A percentile compares a stretch with the other conserved stretches of the same genome.
Conservation (phyloP, 225 moss, liverwort and hornwort genomes). For the Ulota crispa region DNA sequence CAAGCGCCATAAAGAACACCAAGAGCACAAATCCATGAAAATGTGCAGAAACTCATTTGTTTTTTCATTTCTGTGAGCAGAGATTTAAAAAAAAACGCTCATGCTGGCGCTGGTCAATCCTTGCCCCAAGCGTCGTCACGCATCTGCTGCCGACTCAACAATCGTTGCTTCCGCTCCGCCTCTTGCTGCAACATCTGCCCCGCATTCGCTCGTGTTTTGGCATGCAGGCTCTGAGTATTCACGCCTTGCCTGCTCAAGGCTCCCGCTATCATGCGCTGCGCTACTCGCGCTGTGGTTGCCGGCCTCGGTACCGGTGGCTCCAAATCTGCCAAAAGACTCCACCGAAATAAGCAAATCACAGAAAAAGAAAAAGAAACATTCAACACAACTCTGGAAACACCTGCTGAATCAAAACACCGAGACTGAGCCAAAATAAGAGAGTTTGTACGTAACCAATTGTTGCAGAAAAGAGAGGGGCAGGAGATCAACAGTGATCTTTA, state of each 20-base stretch:
- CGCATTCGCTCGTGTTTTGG: slow-evolving; percentile 56
- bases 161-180: slow-evolving; percentile 70
- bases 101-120: slow-evolving; percentile 36
- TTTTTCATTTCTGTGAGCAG: no score
- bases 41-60: not conserved
- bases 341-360: not conserved
- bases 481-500: no score
- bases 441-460: no score
- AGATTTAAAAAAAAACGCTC: no score
- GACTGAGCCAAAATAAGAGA: not conserved
- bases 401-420: not conserved
- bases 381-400: not conserved
- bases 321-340: slow-evolving; percentile 47
- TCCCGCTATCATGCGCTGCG: slow-evolving; percentile 97
- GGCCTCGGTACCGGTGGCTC: slow-evolving; percentile 79
- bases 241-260: slow-evolving; percentile 80
- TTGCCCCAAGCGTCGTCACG: slow-evolving; percentile 97
- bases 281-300: slow-evolving; percentile 77
- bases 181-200: slow-evolving; percentile 74
- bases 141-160: slow-evolving; percentile 74
- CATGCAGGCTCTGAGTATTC: slow-evolving; percentile 55
- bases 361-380: not conserved
- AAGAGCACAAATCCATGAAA: not conserved
- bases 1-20: not conserved
- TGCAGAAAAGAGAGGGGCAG: no score